Evolutionary conservation across 2,329 filamentous ascomycete species (phyloP).

Genomic region (Arthrobotrys iridis): DNA sequence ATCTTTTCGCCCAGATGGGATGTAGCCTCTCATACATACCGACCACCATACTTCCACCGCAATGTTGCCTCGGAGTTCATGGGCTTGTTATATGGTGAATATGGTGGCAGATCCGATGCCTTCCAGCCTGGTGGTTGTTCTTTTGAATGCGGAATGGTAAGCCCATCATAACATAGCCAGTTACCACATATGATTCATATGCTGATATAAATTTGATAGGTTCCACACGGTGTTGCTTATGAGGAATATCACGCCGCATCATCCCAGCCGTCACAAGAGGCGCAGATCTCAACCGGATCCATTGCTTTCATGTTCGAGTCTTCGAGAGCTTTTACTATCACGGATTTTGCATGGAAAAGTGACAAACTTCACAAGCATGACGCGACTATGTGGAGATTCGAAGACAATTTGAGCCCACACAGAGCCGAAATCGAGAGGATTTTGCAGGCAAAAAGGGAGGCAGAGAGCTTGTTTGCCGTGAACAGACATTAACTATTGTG

Average conservation of each 20-base stretch:
- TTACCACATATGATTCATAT: too few species aligned
- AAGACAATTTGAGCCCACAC: slow-evolving; percentile 68
- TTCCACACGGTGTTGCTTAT: slow-evolving; percentile 69
- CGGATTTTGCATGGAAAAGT: slow-evolving; percentile 72
- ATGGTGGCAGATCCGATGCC: slow-evolving; percentile 68
- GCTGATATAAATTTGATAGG: slow-evolving; percentile 57
- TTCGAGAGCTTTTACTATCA: slow-evolving; percentile 75
- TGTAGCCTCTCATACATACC: slow-evolving; percentile 75
- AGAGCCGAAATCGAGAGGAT: slow-evolving; percentile 64
- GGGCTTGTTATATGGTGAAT: slow-evolving; percentile 69
- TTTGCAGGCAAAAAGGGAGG: slow-evolving; percentile 63
- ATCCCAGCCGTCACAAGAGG: slow-evolving; percentile 67
- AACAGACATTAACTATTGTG: slow-evolving; percentile 16
- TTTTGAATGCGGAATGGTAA: slow-evolving; percentile 61
- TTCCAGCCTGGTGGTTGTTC: slow-evolving; percentile 71
- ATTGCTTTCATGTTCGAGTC: slow-evolving; percentile 77
- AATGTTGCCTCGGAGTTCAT: slow-evolving; percentile 75
- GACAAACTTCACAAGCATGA: slow-evolving; percentile 68
- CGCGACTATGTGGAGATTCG: slow-evolving; percentile 65
- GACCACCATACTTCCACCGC: slow-evolving; percentile 77
- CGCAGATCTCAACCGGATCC: slow-evolving; percentile 70
- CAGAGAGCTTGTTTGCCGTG: slow-evolving; percentile 9
- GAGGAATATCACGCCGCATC: slow-evolving; percentile 68
- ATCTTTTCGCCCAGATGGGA: slow-evolving; percentile 78
- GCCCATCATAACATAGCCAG: background rate